Percentiles rank a stretch among this genome's conserved stretches.
Evolutionary conservation across 140 eudicot genomes (phyloP).

Genomic region (Flaveria floridana): DNA sequence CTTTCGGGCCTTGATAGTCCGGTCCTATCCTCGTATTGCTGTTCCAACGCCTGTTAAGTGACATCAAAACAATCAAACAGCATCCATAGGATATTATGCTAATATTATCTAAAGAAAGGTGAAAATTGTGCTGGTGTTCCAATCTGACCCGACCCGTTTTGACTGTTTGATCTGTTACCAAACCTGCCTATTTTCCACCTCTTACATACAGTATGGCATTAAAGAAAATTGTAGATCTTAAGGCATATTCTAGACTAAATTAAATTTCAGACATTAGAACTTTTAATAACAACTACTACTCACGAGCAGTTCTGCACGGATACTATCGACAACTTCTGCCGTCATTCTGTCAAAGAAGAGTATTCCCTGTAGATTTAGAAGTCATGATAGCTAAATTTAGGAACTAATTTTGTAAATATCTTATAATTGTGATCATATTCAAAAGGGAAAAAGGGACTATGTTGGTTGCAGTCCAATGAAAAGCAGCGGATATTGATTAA

Average conservation of each 20-base stretch:
- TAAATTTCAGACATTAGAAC: not conserved
- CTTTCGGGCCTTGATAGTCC: slow-evolving; percentile 79
- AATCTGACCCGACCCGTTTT: not conserved
- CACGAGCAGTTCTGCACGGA: slow-evolving; percentile 72
- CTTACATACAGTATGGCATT: not conserved
- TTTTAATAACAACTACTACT: slow-evolving; percentile 5
- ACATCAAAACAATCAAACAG: slow-evolving; percentile 20
- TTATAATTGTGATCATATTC: not conserved
- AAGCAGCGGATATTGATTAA: slow-evolving; percentile 22
- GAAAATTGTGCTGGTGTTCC: not conserved
- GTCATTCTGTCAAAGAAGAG: slow-evolving; percentile 93
- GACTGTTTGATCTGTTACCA: slow-evolving; percentile 7
- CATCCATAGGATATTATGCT: slow-evolving; percentile 11
- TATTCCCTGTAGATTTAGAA: slow-evolving; percentile 54
- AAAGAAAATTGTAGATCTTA: not conserved
- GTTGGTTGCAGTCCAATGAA: not conserved
- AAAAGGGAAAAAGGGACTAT: not conserved
- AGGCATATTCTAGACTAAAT: not conserved
- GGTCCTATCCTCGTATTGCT: slow-evolving; percentile 67
- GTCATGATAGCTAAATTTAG: not conserved
- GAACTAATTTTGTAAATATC: slow-evolving; percentile 16
- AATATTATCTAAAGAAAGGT: not conserved
- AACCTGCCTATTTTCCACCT: slow-evolving; percentile 12
- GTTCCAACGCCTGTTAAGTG: slow-evolving; percentile 60
- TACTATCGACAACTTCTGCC: slow-evolving; percentile 68